These are phyloP conservation scores for Sechiopsis laciniata DNA, from an alignment of 306 rosid species.

Conservation along the genomic window DNA sequence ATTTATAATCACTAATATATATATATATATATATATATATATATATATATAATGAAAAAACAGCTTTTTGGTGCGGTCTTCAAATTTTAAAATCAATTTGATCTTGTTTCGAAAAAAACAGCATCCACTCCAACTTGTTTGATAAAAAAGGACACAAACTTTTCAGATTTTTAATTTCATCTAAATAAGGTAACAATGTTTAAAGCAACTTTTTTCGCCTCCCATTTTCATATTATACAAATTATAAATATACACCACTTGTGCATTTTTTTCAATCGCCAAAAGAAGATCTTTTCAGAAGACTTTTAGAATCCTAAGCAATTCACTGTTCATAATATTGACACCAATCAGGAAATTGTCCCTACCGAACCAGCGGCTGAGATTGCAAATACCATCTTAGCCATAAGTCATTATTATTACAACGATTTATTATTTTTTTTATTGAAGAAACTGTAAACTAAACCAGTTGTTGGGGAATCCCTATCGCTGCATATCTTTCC, in stretches of 20 bases:
- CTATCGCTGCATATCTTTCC: slow-evolving; percentile 45
- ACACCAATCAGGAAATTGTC: slow-evolving; percentile 18
- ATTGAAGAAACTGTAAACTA: slow-evolving; percentile 25
- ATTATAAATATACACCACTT: no score
- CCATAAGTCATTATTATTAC: slow-evolving; percentile 26
- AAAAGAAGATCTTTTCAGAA: background rate
- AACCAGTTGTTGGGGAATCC: slow-evolving; percentile 60
- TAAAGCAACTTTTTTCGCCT: background rate
- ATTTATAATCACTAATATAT: background rate
- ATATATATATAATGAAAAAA: no score
- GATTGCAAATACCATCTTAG: slow-evolving; percentile 23
- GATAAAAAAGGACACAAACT: background rate
- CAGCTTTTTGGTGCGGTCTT: background rate
- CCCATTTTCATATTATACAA: background rate
- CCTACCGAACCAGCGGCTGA: slow-evolving; percentile 17
- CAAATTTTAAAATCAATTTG: background rate
- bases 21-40: no score
- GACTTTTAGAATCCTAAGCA: background rate
- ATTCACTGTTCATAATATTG: slow-evolving; percentile 14
- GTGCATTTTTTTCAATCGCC: no score
- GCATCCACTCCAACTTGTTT: slow-evolving; percentile 13
- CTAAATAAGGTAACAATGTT: slow-evolving; percentile 10
- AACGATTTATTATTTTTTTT: background rate
- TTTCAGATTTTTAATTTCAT: background rate
- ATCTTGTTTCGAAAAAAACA: background rate